Base-by-base conservation (phyloP, 768 basidiomycete species). In the Gloeostereum incarnatum region DNA sequence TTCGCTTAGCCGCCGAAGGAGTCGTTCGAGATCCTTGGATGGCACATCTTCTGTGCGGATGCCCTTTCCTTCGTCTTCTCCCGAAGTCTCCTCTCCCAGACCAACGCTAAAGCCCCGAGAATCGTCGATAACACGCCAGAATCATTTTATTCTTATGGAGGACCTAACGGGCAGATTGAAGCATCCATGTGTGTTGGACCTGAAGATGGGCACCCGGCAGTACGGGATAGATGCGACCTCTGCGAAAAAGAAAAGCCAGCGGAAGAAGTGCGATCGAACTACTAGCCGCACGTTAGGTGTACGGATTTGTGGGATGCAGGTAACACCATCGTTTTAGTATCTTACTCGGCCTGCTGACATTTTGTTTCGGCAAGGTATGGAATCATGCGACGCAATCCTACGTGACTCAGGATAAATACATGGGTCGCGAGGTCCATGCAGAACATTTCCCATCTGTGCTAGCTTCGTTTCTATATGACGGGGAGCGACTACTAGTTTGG, bases 151-250 rank as follows among this genome's bases (percentile, higher is more conserved):
- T 50, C 73, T 98, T 49, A 96, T 99, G 92, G 96, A 99, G 60
- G 96, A 99, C 53, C 66, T 99, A 34, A 99, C 96, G 2, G 96
- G 96, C 18, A 68, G 85, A 23, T 59, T 96, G 52, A 93, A 86
- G 59, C 75, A 73, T 35, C 88, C 96, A 6, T 99, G 96, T 52
- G 94, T 99, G 29, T 75, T 98, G 51, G 96, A 99, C 59, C 66
- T 99, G 50, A 99, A 99, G 68, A 98, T 98, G 96, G 96, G 96
- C n/a, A 97, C 93, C 21, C 71, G 96, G 23, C 96, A 99, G 62
- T 97, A 98, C 59, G 96, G 96, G 14, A 86, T 94, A 65, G 90
- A 96, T 49, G 96, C 96, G 18, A 85, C 83, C 6, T 63, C 80
- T 1, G 67, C 78, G 37, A 99, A 99, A 68, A 97, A 96, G 75